Evolutionary conservation across 495 filamentous ascomycete species (phyloP).

Genomic region (Penicillium subrubescens): DNA sequence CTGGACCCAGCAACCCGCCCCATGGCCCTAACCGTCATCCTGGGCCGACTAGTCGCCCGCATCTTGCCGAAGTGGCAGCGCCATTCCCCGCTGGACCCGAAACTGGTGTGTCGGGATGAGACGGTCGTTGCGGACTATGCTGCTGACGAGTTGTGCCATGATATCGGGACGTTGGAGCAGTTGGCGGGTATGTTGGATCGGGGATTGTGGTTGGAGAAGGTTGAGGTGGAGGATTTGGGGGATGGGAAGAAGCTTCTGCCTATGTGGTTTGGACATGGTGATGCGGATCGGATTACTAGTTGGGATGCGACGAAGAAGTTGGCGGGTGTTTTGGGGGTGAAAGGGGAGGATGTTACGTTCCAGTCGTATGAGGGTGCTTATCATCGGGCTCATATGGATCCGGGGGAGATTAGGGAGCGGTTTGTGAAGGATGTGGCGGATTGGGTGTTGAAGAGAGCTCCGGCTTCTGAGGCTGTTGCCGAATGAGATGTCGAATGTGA

Average conservation of each 20-base stretch:
- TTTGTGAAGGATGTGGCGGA: slow-evolving; percentile 72
- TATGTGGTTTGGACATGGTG: slow-evolving; percentile 69
- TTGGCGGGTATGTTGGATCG: slow-evolving; percentile 76
- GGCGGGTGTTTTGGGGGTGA: slow-evolving; percentile 49
- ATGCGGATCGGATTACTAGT: slow-evolving; percentile 64
- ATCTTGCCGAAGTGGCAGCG: slow-evolving; percentile 62
- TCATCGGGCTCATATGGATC: slow-evolving; percentile 75
- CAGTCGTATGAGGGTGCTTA: slow-evolving; percentile 75
- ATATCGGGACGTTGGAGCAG: slow-evolving; percentile 78
- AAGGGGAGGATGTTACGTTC: slow-evolving; percentile 71
- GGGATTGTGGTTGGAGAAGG: slow-evolving; percentile 30
- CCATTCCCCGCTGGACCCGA: slow-evolving; percentile 54
- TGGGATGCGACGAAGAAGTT: slow-evolving; percentile 63
- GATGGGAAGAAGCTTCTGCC: slow-evolving; percentile 18
- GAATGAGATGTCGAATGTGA: not conserved
- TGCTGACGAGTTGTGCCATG: slow-evolving; percentile 69
- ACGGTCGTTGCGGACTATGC: slow-evolving; percentile 37
- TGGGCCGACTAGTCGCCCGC: slow-evolving; percentile 64
- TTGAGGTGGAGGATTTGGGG: not conserved
- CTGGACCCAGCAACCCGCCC: slow-evolving; percentile 66
- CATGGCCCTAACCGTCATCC: slow-evolving; percentile 51
- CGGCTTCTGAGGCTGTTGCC: not conserved
- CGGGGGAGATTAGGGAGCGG: slow-evolving; percentile 56
- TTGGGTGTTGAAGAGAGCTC: slow-evolving; percentile 47
- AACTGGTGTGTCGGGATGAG: slow-evolving; percentile 64